Conservation (phyloP, 2,329 filamentous ascomycete genomes). For the Ramularia endophylla region DNA sequence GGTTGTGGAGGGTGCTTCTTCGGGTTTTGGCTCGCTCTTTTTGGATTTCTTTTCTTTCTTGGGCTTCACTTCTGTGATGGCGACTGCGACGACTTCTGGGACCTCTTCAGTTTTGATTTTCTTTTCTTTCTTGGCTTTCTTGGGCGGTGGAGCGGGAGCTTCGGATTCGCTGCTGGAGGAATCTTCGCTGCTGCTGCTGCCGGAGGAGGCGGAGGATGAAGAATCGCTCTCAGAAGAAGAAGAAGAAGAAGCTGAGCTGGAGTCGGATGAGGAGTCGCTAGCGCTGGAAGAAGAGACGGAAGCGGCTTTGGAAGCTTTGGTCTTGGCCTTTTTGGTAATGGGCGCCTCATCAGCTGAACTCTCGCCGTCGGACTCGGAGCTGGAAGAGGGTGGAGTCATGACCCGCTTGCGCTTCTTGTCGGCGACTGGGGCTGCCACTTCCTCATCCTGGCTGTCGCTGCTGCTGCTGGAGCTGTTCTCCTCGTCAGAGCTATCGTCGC, state of each 20-base stretch:
- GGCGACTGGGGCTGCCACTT: neutral
- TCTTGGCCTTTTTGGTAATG: slow-evolving; percentile 28
- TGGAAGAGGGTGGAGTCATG: slow-evolving; percentile 14
- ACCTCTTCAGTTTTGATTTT: slow-evolving; percentile 5
- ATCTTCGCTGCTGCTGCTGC: slow-evolving; percentile 4
- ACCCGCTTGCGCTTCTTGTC: slow-evolving; percentile 19
- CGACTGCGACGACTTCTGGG: no score
- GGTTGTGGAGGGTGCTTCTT: slow-evolving; percentile 25
- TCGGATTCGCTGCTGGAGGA: slow-evolving; percentile 6
- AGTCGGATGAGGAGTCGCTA: slow-evolving; percentile 22
- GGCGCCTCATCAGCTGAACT: slow-evolving; percentile 22
- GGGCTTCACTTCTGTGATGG: slow-evolving; percentile 1
- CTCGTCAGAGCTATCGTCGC: slow-evolving; percentile 20
- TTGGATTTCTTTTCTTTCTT: slow-evolving; percentile 19
- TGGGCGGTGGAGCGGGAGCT: slow-evolving; percentile 39
- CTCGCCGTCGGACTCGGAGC: slow-evolving; percentile 16
- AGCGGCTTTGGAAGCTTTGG: slow-evolving; percentile 20
- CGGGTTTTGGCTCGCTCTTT: slow-evolving; percentile 32
- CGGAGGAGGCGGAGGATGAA: slow-evolving; percentile 18
- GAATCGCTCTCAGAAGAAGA: slow-evolving; percentile 31
- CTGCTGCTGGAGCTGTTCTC: slow-evolving; percentile 10
- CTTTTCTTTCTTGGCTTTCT: slow-evolving; percentile 27
- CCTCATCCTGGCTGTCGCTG: slow-evolving; percentile 7
- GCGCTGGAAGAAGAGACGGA: slow-evolving; percentile 13
- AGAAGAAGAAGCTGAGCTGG: slow-evolving; percentile 18